A percentile compares a stretch with the other conserved stretches of the same genome.
These are phyloP conservation scores for Alternaria brassicicola DNA, from an alignment of 2,329 filamentous ascomycete species.

Conservation along the genomic window DNA sequence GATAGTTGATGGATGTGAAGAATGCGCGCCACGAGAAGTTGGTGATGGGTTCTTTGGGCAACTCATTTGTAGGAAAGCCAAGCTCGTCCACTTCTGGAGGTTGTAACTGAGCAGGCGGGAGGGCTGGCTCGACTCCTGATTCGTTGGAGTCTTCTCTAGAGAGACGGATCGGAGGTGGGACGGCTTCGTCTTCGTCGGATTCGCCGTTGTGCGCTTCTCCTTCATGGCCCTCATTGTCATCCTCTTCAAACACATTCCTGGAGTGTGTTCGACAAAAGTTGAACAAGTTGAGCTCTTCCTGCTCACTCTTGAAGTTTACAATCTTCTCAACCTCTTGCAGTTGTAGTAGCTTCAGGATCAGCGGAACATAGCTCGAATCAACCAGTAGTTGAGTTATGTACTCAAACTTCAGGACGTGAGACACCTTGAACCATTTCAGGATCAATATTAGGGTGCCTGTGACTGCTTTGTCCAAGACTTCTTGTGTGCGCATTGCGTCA, in stretches of 20 bases:
- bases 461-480: slow-evolving; percentile 89
- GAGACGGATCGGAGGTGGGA: slow-evolving; percentile 78
- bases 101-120: slow-evolving; percentile 33
- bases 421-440: slow-evolving; percentile 95
- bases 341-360: slow-evolving; percentile 91
- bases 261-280: slow-evolving; percentile 81
- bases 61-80: slow-evolving; percentile 75
- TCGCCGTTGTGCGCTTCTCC: slow-evolving; percentile 31
- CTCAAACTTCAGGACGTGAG: slow-evolving; percentile 93
- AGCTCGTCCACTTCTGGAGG: slow-evolving; percentile 78
- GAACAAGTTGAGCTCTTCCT: slow-evolving; percentile 87
- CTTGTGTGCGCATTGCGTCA: slow-evolving; percentile 78
- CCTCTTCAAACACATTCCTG: slow-evolving; percentile 57
- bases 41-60: slow-evolving; percentile 79
- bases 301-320: slow-evolving; percentile 83
- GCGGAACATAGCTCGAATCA: slow-evolving; percentile 91
- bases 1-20: slow-evolving; percentile 92
- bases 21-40: slow-evolving; percentile 93
- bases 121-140: slow-evolving; percentile 32
- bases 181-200: slow-evolving; percentile 68
- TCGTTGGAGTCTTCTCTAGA: slow-evolving; percentile 50
- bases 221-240: slow-evolving; percentile 23
- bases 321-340: slow-evolving; percentile 92
- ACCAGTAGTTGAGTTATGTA: slow-evolving; percentile 91
- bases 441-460: slow-evolving; percentile 88